Base-by-base conservation (phyloP, 2,329 filamentous ascomycete genomes). In the Talaromyces verruculosus region DNA sequence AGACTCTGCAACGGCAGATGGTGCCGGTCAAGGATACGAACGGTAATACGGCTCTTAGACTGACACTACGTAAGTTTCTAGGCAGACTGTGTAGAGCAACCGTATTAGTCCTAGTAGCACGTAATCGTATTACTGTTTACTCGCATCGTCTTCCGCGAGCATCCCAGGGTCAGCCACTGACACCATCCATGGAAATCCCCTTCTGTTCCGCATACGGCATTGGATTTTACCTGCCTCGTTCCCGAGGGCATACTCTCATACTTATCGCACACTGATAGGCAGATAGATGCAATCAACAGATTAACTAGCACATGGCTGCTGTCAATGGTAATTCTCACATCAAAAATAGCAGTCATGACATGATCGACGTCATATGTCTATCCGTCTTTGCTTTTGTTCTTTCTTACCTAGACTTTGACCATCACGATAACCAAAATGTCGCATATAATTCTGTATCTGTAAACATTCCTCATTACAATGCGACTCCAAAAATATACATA, bases 91-190 rank as follows among this genome's bases (percentile, higher is more conserved):
- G 30, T 33, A 33, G 30, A 33, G 30, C 30, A 33, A 33, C 30
- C 28, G 58, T 61, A 47, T 47, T 28, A 22, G 41, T 22, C 15
- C 41, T 45, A 55, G 51, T 57, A 30, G 51, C 30, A 19, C 28
- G 39, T 60, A 57, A 39, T 57, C 28, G 39, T 60, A 57, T 57
- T 57, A 6, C 33, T 37, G 11, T 13, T 39, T 22, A 39, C 30
- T 39, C 19, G 30, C 33, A 11, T 37, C 1, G 53, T n/a, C 43
- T 60, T 59, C 63, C 63, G 63, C 25, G 63, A 45, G 55, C 55
- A 53, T 60, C 63, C 53, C 30, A 59, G 53, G 25, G 33, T 43
- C 55, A 60, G 53, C 63, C 63, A 60, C 63, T 60, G 63, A 65
- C 63, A 64, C 53, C 62, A 60, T 60, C 53, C 41, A 47, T 39